Conservation (phyloP, 2,329 filamentous ascomycete species). For the Nigrospora osmanthi region DNA sequence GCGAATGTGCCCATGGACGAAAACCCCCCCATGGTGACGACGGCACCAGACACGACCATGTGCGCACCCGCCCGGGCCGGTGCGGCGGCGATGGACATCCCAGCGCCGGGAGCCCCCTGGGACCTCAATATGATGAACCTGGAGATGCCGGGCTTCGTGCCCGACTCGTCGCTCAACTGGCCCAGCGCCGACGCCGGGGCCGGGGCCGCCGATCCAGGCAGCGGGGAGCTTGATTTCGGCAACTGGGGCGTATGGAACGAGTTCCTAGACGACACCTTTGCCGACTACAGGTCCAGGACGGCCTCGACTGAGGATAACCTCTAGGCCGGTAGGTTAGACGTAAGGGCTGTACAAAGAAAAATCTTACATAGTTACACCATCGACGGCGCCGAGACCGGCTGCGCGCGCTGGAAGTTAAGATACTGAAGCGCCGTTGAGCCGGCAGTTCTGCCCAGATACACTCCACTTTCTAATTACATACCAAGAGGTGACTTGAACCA, state of each 20-base stretch:
- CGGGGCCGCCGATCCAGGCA: not conserved
- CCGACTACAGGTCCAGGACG: constrained; percentile 17
- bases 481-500: too few species aligned
- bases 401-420: too few species aligned
- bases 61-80: too few species aligned
- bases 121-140: not conserved
- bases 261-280: constrained; percentile 32
- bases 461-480: too few species aligned
- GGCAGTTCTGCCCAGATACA: too few species aligned
- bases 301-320: constrained; percentile 13
- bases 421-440: too few species aligned
- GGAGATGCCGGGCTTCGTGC: not conserved
- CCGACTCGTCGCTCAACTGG: not conserved
- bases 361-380: too few species aligned
- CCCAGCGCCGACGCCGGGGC: not conserved
- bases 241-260: constrained; percentile 35
- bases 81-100: too few species aligned
- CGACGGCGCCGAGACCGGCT: too few species aligned
- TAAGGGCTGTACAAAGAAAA: too few species aligned
- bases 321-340: not conserved
- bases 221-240: not conserved
- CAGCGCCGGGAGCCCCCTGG: too few species aligned
- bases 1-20: not conserved
- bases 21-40: not conserved
- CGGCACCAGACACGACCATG: not conserved